phyloP scores from a whole-genome alignment of 192 early-diverging fungal species.

The Coemansia sp. region DNA sequence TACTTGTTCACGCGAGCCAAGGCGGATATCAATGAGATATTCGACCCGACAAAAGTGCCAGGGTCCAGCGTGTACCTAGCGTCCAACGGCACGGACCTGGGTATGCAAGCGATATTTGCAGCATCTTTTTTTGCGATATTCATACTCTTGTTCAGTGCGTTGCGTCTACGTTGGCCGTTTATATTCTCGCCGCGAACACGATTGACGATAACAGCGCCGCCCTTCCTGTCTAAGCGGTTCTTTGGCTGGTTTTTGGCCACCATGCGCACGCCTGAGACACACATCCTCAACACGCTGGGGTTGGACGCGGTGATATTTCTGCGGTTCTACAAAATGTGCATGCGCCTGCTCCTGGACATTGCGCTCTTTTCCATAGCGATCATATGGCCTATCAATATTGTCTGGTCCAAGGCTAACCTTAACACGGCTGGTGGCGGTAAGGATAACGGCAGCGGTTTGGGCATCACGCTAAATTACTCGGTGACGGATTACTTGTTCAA shows the following conservation, averaged over 20 bases:
- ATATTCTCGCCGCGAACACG: constrained; percentile 53
- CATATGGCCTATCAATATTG: constrained; percentile 52
- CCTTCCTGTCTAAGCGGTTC: constrained; percentile 31
- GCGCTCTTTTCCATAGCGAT: constrained; percentile 38
- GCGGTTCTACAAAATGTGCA: constrained; percentile 55
- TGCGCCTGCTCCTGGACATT: constrained; percentile 43
- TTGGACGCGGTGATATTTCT: constrained; percentile 54
- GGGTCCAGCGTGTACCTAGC: constrained; percentile 48
- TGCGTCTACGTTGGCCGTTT: constrained; percentile 45
- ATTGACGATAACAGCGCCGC: constrained; percentile 46
- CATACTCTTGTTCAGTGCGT: constrained; percentile 33
- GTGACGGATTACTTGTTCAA: constrained; percentile 54
- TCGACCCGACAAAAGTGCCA: constrained; percentile 46
- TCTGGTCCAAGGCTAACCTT: constrained; percentile 44
- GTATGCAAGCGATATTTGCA: constrained; percentile 50
- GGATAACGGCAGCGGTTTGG: constrained; percentile 6
- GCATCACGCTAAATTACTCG: constrained; percentile 22
- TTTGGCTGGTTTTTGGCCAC: constrained; percentile 54
- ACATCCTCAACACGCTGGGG: constrained; percentile 52
- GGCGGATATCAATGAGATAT: constrained; percentile 39
- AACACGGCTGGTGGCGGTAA: constrained; percentile 5
- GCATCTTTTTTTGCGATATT: constrained; percentile 36
- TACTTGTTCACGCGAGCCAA: constrained; percentile 8
- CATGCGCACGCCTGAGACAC: constrained; percentile 50
- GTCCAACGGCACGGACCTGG: constrained; percentile 49